phyloP scores from a whole-genome alignment of 2,329 filamentous ascomycete species.

The Sporothrix mexicana region DNA sequence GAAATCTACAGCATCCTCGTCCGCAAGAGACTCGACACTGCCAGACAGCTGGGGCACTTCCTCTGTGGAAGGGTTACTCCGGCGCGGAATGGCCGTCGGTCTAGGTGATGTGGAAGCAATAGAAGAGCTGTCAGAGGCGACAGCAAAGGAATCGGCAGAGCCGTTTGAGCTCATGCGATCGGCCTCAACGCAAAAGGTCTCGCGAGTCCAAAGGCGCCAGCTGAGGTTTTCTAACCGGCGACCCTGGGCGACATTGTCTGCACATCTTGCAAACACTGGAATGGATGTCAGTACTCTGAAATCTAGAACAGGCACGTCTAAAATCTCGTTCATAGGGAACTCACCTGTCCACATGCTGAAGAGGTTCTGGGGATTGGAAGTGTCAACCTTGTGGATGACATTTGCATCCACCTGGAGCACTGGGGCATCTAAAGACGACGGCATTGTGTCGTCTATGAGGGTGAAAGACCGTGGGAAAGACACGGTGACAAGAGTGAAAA shows the following conservation, averaged over 20 bases:
- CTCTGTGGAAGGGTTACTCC: conserved; percentile 47
- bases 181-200: conserved; percentile 85
- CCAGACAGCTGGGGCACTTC: conserved; percentile 75
- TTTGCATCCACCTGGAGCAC: conserved; percentile 90
- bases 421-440: conserved; percentile 79
- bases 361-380: conserved; percentile 86
- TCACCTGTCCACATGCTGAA: conserved; percentile 97
- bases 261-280: conserved; percentile 90
- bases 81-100: conserved; percentile 55
- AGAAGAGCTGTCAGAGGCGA: conserved; percentile 51
- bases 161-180: conserved; percentile 3
- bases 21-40: conserved; percentile 75
- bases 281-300: conserved; percentile 11
- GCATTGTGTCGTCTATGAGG: conserved; percentile 65
- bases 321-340: conserved; percentile 45
- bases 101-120: conserved; percentile 48
- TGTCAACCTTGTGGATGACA: conserved; percentile 94
- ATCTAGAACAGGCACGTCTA: no score
- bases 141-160: conserved; percentile 22
- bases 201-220: conserved; percentile 93
- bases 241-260: conserved; percentile 91
- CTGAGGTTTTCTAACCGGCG: conserved; percentile 91
- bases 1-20: conserved; percentile 70
- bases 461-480: neutral
- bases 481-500: neutral